phyloP scores from a whole-genome alignment of 176 grass and related monocot species.

The bread wheat (Triticum aestivum) region IWGSC_CS_RefSeq_v2.1 NC_057810.1:717955187-717955686 shows the following conservation, averaged over 20 bases:
- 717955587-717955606: slow-evolving; percentile 33
- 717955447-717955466: slow-evolving; percentile 42
- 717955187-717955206: background rate
- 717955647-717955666: background rate
- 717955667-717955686: background rate
- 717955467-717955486: slow-evolving; percentile 2
- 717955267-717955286: background rate
- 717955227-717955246: background rate
- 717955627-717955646: background rate
- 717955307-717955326: background rate
- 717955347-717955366: background rate
- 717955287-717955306: background rate
- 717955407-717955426: background rate
- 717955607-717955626: background rate
- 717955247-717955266: background rate
- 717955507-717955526: slow-evolving; percentile 27
- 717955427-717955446: slow-evolving; percentile 18
- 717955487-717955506: slow-evolving; percentile 8
- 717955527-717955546: slow-evolving; percentile 54
- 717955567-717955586: slow-evolving; percentile 24
- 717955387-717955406: background rate
- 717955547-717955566: slow-evolving; percentile 31
- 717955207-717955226: background rate
- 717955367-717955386: background rate
- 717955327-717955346: background rate